Evolutionary conservation across 2,329 filamentous ascomycete species (phyloP).

Genomic region (Xylaria sp.): DNA sequence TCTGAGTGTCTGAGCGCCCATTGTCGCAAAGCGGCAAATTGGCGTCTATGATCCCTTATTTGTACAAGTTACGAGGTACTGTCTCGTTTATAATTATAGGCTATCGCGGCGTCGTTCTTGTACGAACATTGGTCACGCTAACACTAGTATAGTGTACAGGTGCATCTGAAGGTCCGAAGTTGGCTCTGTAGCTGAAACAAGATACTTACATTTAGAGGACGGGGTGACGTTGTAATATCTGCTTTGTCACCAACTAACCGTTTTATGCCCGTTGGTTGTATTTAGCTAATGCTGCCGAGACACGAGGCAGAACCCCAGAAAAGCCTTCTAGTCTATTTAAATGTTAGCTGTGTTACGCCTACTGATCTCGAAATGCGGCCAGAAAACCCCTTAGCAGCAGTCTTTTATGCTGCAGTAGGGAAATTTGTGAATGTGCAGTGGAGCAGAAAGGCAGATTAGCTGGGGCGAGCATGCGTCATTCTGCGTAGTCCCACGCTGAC

Average conservation of each 20-base stretch:
- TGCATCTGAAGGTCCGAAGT: background rate
- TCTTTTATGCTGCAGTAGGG: background rate
- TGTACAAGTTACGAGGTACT: too few species aligned
- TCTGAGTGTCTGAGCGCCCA: background rate
- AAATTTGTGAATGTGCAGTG: background rate
- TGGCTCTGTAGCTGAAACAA: background rate
- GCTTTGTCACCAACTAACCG: background rate
- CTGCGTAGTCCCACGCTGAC: conserved; percentile 9
- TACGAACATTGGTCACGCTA: too few species aligned
- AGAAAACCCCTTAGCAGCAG: background rate
- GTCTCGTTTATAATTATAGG: too few species aligned
- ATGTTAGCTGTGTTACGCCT: background rate
- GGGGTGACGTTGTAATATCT: background rate
- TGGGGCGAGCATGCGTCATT: background rate
- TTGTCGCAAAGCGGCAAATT: conserved; percentile 14
- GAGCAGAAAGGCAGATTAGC: background rate
- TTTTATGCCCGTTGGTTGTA: background rate
- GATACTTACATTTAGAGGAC: too few species aligned
- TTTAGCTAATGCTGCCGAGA: conserved; percentile 5
- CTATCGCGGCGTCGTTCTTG: too few species aligned
- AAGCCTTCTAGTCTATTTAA: conserved; percentile 3
- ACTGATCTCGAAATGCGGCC: background rate
- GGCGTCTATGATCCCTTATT: background rate
- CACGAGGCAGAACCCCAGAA: conserved; percentile 1
- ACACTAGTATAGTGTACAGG: background rate